Evolutionary conservation across 73 alveolate species (phyloP).

Genomic region (Durusdinium trenchii): DNA sequence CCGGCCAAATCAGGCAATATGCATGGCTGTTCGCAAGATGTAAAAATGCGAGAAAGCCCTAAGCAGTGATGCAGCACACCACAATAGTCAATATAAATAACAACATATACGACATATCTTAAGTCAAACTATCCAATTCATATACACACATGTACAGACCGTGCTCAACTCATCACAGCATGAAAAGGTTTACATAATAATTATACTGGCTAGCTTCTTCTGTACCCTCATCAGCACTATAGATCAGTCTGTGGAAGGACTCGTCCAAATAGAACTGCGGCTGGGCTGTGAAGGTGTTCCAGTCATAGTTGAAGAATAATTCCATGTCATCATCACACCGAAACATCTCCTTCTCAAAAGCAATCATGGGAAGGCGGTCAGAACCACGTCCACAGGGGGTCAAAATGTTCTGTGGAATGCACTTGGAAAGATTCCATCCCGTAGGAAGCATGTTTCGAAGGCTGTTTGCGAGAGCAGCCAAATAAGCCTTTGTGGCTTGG

Average conservation of each 20-base stretch:
- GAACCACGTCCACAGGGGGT: background rate
- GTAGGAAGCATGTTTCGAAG: background rate
- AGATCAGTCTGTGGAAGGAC: background rate
- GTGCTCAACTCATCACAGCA: background rate
- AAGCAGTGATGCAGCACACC: background rate
- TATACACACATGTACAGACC: no score
- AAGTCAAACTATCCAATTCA: no score
- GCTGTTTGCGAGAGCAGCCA: background rate
- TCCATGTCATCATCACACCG: background rate
- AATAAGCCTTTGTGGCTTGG: background rate
- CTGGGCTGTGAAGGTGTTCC: background rate
- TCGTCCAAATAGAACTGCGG: background rate
- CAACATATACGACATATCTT: no score
- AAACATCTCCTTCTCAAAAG: background rate
- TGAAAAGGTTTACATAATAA: background rate
- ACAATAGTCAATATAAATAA: background rate
- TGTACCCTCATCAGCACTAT: background rate
- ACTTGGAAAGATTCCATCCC: background rate
- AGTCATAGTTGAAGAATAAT: background rate
- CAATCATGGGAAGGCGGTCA: background rate
- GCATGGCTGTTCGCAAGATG: background rate
- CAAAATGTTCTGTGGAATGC: constrained; percentile 16
- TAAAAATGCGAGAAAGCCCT: background rate
- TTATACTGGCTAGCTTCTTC: background rate
- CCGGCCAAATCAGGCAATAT: background rate